Base-by-base conservation (phyloP, 257 asterid genomes). In the Jacaranda mimosifolia region DNA sequence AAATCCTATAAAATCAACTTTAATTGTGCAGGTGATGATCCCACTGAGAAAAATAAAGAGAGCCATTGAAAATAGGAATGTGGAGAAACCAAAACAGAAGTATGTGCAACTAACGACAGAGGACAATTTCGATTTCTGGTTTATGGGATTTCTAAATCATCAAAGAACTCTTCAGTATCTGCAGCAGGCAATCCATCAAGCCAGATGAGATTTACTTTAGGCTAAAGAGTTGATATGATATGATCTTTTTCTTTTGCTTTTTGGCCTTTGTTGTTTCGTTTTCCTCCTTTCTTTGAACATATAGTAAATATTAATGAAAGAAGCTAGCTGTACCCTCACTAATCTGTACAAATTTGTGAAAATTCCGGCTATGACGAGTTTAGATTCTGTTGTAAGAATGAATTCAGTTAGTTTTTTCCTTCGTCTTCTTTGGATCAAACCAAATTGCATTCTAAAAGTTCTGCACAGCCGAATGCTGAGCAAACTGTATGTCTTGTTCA, bases 61-160 rank as follows among this genome's bases (percentile, higher is more conserved):
- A 64, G 87, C 77, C 0, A 60, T 75, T 21, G 84, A 76, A 40
- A 83, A 83, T 14, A 79, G 63, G 53, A 75, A 83, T 68, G 53
- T 5, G 35, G 46, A 57, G 15, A 80, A 63, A 46, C 88, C 89
- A 18, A 85, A 80, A 13, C 85, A 82, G 74, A 88, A 86, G 78
- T 88, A 86, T 72, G 65, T 86, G 77, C 77, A 80, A 60, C 10
- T 86, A 52, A 81, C 80, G 58, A 89, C 91, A 0, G 75, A 75
- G 51, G 93, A 86, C 26, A 74, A 80, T 70, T 85, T 63, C 46
- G 93, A 85, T 42, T 89, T 86, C 68, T 87, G 91, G 93, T 89
- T 89, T 69, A 83, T 86, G 93, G 90, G 90, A 67, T 86, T 89
- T 53, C n/a, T 89, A 13, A 85, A 82, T 80, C 85, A 78, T 42